Evolutionary conservation across 805 yeast genomes (phyloP).

Genomic region (Wickerhamiella occidentalis): DNA sequence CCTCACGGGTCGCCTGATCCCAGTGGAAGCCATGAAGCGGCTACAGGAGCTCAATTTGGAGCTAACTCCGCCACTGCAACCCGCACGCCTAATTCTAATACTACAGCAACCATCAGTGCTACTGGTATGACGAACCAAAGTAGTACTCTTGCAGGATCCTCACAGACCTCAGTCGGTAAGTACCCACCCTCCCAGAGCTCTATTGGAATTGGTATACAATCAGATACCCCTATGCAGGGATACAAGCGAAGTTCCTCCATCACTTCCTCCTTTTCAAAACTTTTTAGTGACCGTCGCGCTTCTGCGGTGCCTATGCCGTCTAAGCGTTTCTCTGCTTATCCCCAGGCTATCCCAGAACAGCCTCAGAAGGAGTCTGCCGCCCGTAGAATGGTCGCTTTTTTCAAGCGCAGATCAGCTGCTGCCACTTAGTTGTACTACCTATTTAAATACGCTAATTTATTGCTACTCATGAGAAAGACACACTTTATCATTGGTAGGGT

Average conservation of each 20-base stretch:
- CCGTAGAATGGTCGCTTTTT: slow-evolving; percentile 28
- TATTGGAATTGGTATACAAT: slow-evolving; percentile 1
- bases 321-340: slow-evolving; percentile 4
- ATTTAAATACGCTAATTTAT: slow-evolving; percentile 11
- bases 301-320: not conserved
- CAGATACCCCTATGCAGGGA: slow-evolving; percentile 6
- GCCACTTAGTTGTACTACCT: slow-evolving; percentile 13
- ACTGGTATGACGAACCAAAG: not conserved
- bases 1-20: not conserved
- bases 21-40: not conserved
- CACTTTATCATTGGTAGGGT: no score
- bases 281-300: slow-evolving; percentile 5
- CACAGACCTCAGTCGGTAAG: not conserved
- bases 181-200: not conserved
- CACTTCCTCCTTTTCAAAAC: slow-evolving; percentile 4
- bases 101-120: not conserved
- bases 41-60: not conserved
- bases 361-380: slow-evolving; percentile 22
- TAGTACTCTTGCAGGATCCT: not conserved
- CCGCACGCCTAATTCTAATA: not conserved
- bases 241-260: slow-evolving; percentile 11
- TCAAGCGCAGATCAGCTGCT: slow-evolving; percentile 29
- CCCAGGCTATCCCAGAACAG: slow-evolving; percentile 13
- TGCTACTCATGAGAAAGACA: slow-evolving; percentile 14
- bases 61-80: not conserved